phyloP scores from a whole-genome alignment of 805 yeast species.

The Alloascoidea africana region DNA sequence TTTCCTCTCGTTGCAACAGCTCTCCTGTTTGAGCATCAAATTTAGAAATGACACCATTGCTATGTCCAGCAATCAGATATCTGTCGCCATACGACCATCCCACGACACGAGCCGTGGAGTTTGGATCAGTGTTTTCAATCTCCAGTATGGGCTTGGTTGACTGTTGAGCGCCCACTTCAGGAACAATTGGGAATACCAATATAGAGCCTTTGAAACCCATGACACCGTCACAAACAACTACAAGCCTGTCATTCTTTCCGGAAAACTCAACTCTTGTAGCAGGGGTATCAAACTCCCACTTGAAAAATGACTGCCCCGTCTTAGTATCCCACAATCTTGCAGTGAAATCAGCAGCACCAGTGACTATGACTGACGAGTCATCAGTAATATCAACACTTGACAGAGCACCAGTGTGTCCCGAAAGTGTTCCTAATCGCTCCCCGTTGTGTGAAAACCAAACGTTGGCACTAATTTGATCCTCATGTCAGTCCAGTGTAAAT shows the following conservation, averaged over 20 bases:
- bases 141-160: slow-evolving; percentile 35
- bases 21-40: slow-evolving; percentile 69
- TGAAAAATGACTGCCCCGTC: slow-evolving; percentile 60
- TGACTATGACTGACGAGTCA: slow-evolving; percentile 51
- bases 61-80: slow-evolving; percentile 74
- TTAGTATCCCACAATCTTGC: slow-evolving; percentile 74
- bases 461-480: slow-evolving; percentile 31
- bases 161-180: slow-evolving; percentile 29
- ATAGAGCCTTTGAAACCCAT: slow-evolving; percentile 82
- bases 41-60: slow-evolving; percentile 73
- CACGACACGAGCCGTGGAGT: slow-evolving; percentile 54
- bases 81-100: slow-evolving; percentile 72
- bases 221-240: slow-evolving; percentile 78
- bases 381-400: slow-evolving; percentile 85
- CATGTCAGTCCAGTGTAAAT: slow-evolving; percentile 1
- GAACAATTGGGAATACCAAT: slow-evolving; percentile 45
- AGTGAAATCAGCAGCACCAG: slow-evolving; percentile 85
- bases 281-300: slow-evolving; percentile 71
- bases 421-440: slow-evolving; percentile 88
- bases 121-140: slow-evolving; percentile 42
- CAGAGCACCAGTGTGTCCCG: slow-evolving; percentile 84
- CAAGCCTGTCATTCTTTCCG: slow-evolving; percentile 50
- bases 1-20: slow-evolving; percentile 36
- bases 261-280: slow-evolving; percentile 81
- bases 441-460: slow-evolving; percentile 95